These are phyloP conservation scores for Arthrobotrys iridis DNA, from an alignment of 2,329 filamentous ascomycete species.

Conservation along the genomic window DNA sequence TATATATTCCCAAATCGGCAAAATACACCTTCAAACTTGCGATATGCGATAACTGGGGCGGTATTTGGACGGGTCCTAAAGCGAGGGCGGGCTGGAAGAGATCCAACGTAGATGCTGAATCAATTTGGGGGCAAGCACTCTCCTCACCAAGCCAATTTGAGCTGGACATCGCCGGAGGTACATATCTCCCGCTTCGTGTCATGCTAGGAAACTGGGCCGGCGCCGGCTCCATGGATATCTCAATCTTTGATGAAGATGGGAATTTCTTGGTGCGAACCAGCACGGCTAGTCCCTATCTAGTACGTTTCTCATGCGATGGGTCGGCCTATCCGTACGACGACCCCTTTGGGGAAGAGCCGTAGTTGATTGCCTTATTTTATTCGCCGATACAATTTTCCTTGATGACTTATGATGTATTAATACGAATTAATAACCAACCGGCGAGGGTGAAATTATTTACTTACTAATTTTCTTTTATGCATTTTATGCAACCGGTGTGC, in stretches of 20 bases:
- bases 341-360: conserved; percentile 11
- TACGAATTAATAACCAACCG: too few species aligned
- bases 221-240: neutral
- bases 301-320: conserved; percentile 2
- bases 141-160: too few species aligned
- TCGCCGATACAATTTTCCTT: neutral
- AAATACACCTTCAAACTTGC: neutral
- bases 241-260: neutral
- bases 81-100: conserved; percentile 4
- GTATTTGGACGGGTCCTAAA: neutral
- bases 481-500: too few species aligned
- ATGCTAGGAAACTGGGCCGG: conserved; percentile 4
- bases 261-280: neutral
- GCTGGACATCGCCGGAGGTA: neutral
- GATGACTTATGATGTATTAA: conserved; percentile 2
- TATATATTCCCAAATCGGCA: neutral
- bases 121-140: too few species aligned
- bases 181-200: conserved; percentile 5
- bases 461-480: too few species aligned
- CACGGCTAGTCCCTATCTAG: neutral
- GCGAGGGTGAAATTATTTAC: too few species aligned
- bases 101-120: neutral
- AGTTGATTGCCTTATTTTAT: neutral
- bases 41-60: neutral
- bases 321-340: neutral